Base-by-base conservation (phyloP, 108 stramenopile species). In the Skeletonema grethae region DNA sequence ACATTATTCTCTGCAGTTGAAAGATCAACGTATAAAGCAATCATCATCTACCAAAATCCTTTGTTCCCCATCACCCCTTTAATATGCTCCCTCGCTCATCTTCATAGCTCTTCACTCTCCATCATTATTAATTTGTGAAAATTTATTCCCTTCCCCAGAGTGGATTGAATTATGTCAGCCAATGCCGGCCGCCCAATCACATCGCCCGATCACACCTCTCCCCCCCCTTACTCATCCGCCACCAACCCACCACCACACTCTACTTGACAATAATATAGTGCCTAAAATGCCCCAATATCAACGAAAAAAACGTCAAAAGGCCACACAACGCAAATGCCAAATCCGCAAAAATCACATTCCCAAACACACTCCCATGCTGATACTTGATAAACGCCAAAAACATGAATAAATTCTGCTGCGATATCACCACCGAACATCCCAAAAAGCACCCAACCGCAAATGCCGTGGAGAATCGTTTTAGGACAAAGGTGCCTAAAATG, bases 391-490 rank as follows among this genome's bases (percentile, higher is more conserved):
- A 92, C 22, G 87, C 87, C 22, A 68, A 85, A 68, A 86, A 90
- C 48, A 95, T 35, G 18, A 95, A 69, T 30, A 95, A 70, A 83
- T 95, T 83, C 75, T 95, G 93, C 62, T 95, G 91, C 4, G 89
- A 86, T 18, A 90, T 30, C 1, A 92, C 86, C 20, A 90, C 72
- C 16, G 90, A 38, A 3, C 87, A 67, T 9, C 93, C 93, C 63
- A 95, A 61, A 22, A 95, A 85, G 38, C 89, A 92, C 10, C 93
- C 93, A 31, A 95, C 79, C 0, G 87, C 82, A 64, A 95, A 95
- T 39, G 86, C 82, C 31, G 93, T 95, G 9, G 93, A 87, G 48
- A 90, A 92, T 70, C 93, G 81, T 55, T 95, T 95, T 7, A 95
- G 66, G 15, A 95, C 88, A 69, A 92, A 95, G 4, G 93, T 95